Evolutionary conservation across 805 yeast species (phyloP), one percentile per base, ranked within the genome.

Genomic region (Cyberlindnera subsufficiens): DNA sequence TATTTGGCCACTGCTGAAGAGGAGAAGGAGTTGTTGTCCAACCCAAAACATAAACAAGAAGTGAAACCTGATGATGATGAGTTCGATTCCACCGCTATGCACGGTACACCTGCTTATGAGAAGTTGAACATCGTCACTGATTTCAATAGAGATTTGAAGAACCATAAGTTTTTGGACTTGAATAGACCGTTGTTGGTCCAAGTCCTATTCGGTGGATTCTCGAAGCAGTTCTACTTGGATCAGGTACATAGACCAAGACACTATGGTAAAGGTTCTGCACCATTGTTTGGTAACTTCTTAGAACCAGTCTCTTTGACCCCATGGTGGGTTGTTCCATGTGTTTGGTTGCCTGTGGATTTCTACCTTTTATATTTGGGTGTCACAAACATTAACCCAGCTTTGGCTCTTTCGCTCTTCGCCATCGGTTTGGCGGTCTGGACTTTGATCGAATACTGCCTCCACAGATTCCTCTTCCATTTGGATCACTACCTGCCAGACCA

Each of bases 241-340:
- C 97, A 93, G 66, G 93, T 93, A 35, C 99, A 93, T 65, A 80
- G 97, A 66, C 99, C 99, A 42, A 82, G 99, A 61, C 99, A 93
- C 65, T 93, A 90, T 61, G 98, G 98, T 51, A 82, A 89, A 61
- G 97, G 96, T 10, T 87, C 96, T 3, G 99, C 99, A 11, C 96
- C 90, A 6, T 63, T 93, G 42, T 93, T 93, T 64, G 99, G 99
- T 38, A 89, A 90, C 65, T 86, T 91, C 64, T 69, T 93, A 46
- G 99, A 93, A 66, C 97, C 97, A 5, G 60, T 93, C 20, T 80
- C 95, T 7, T 71, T 83, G 57, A 93, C 99, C 3, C 83, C 97
- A 11, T 93, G 98, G 98, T 93, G 81, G 76, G 84, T 88, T 19
- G 84, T 93, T 17, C 99, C 99, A 15, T 46, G 68, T 1, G 52